Percentiles rank a stretch among this genome's conserved stretches.
Evolutionary conservation across 2,329 filamentous ascomycete species (phyloP).

Genomic region (Trichoderma sp.): DNA sequence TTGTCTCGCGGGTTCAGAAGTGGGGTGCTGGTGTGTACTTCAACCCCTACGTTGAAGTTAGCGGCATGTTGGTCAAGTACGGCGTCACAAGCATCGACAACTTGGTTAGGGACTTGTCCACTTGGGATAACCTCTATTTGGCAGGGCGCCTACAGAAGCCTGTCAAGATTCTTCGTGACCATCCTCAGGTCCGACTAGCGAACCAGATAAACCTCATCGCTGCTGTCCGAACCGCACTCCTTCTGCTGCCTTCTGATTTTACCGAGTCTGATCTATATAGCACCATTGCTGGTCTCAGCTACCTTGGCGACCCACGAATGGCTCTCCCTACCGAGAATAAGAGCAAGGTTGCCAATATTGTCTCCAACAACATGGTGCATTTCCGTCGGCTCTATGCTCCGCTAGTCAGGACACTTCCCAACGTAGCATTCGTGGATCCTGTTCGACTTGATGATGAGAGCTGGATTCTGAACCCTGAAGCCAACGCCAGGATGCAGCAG

Average conservation of each 20-base stretch:
- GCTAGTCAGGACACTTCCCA: conserved; percentile 85
- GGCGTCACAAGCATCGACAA: conserved; percentile 94
- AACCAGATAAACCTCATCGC: conserved; percentile 96
- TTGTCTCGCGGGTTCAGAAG: conserved; percentile 85
- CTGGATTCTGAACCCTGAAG: conserved; percentile 47
- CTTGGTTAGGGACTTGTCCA: conserved; percentile 78
- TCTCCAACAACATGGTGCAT: conserved; percentile 84
- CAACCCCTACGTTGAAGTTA: conserved; percentile 91
- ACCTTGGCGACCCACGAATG: conserved; percentile 97
- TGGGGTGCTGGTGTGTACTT: conserved; percentile 97
- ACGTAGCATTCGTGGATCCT: conserved; percentile 72
- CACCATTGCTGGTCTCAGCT: conserved; percentile 89
- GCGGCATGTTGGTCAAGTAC: conserved; percentile 96
- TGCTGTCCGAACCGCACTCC: conserved; percentile 83
- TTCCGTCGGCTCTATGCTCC: conserved; percentile 91
- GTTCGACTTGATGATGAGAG: conserved; percentile 42
- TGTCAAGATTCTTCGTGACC: conserved; percentile 94
- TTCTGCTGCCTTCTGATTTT: conserved; percentile 81
- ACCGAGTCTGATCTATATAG: conserved; percentile 86
- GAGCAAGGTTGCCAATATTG: conserved; percentile 91
- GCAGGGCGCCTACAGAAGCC: conserved; percentile 95
- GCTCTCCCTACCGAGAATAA: conserved; percentile 85
- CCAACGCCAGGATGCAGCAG: conserved; percentile 72
- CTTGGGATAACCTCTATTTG: conserved; percentile 96
- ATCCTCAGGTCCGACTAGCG: conserved; percentile 85